Evolutionary conservation across 2,329 filamentous ascomycete species (phyloP), one percentile per base, ranked within the genome.

Genomic region (Cladosporium halotolerans): DNA sequence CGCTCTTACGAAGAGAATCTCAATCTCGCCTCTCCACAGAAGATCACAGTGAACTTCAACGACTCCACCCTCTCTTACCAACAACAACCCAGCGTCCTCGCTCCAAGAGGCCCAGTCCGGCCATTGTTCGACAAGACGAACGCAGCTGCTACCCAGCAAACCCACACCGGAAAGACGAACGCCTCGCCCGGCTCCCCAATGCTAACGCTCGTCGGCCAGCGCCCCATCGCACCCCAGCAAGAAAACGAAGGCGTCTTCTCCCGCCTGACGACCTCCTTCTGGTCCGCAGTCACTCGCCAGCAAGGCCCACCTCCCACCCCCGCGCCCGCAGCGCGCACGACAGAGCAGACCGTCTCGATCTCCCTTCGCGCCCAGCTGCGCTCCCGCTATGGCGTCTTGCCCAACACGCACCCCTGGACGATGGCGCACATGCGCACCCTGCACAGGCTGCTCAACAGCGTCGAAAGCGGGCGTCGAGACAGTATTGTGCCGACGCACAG

Each of bases 351-450:
- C 6, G 45, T 53, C 23, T 59, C 59, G 48, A 49, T 57, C 10
- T 45, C 55, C 13, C 59, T 63, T 4, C 64, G 63, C 56, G 56
- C 63, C 23, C 55, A 59, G 18, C 43, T 68, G 36, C 66, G 67
- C 31, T 57, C 58, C 16, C 66, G 67, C 31, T 70, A 70, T 53
- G 66, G 67, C 49, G 63, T 70, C 28, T 58, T 70, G 10, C 55
- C 60, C 9, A 54, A 61, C 8, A 34, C 48, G 1, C 63, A 64
- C 42, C 67, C 68, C 2, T 70, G 67, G 65, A 68, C 65, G 6
- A 60, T 69, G 55, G 47, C 57, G 9, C 68, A 70, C 55, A 66
- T 68, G 55, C 66, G 67, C 23, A 70, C 67, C 2, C 57, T 70
- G 6, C 67, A 69, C 50, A 65, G 68, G 34, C 65, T 70, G 61